phyloP scores from a whole-genome alignment of 2,329 filamentous ascomycete genomes.

The Aureobasidium lini region DNA sequence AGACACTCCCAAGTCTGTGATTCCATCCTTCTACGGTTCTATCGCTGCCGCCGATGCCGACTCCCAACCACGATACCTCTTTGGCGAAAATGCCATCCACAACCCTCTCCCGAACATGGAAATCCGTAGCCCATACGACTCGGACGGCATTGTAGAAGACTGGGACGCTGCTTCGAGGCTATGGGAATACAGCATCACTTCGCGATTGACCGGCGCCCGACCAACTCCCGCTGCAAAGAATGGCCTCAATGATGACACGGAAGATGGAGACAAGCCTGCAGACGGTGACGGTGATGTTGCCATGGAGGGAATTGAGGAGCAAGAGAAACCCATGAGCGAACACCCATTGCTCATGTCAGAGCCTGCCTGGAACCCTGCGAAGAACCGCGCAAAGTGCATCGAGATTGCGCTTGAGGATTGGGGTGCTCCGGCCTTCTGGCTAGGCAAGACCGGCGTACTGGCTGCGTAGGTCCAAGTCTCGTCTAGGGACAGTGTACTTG shows the following conservation, averaged over 20 bases:
- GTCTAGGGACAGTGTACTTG: not conserved
- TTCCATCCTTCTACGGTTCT: conserved; percentile 79
- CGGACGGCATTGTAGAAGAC: conserved; percentile 86
- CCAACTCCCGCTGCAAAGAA: conserved; percentile 65
- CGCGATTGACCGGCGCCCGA: conserved; percentile 71
- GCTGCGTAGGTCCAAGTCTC: conserved; percentile 51
- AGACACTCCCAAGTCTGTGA: conserved; percentile 88
- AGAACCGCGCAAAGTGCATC: conserved; percentile 86
- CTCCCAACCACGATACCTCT: conserved; percentile 54
- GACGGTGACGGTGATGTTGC: conserved; percentile 48
- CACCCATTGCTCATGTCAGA: conserved; percentile 91
- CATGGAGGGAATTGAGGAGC: conserved; percentile 53
- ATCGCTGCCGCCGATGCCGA: conserved; percentile 43
- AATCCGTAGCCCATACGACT: conserved; percentile 84
- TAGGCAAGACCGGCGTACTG: conserved; percentile 81
- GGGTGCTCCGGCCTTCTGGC: conserved; percentile 90
- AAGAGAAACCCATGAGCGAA: conserved; percentile 73
- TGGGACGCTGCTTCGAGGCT: conserved; percentile 86
- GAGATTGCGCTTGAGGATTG: conserved; percentile 97
- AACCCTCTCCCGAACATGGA: conserved; percentile 69
- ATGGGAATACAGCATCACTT: conserved; percentile 90
- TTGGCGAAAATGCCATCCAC: conserved; percentile 84
- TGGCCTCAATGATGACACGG: conserved; percentile 63
- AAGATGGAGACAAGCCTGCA: conserved; percentile 31
- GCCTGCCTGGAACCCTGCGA: conserved; percentile 81